These are phyloP conservation scores for Candida ortonii DNA, from an alignment of 805 yeast genomes.

Conservation along the genomic window DNA sequence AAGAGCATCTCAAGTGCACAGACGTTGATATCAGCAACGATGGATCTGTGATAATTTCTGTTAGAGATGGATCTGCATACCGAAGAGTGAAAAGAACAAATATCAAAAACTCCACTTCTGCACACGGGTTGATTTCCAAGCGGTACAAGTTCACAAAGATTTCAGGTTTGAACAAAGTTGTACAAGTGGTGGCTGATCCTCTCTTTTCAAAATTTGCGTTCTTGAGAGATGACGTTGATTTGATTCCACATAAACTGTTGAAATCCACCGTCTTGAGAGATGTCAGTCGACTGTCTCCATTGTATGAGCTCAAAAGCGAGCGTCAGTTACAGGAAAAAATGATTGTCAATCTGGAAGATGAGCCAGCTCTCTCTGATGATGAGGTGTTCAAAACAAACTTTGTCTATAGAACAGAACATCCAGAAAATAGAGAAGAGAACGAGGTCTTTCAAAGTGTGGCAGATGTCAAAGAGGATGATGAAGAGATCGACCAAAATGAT, in stretches of 20 bases:
- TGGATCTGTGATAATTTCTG: constrained; percentile 67
- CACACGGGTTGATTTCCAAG: constrained; percentile 22
- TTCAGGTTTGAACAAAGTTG: constrained; percentile 53
- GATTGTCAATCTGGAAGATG: constrained; percentile 7
- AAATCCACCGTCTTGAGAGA: constrained; percentile 49
- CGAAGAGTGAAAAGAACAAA: constrained; percentile 37
- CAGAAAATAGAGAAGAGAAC: constrained; percentile 6
- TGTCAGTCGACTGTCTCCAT: constrained; percentile 52
- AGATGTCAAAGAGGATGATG: constrained; percentile 4
- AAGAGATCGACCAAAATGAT: constrained; percentile 8
- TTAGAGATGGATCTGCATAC: constrained; percentile 67
- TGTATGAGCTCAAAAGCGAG: constrained; percentile 28
- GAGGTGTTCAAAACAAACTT: constrained; percentile 16
- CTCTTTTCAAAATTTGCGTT: constrained; percentile 65
- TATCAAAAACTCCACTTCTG: constrained; percentile 29
- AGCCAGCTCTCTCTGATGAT: neutral
- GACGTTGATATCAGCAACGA: constrained; percentile 69
- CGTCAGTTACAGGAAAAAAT: constrained; percentile 7
- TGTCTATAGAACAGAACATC: constrained; percentile 8
- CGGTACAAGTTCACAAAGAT: constrained; percentile 53
- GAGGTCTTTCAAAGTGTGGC: constrained; percentile 2
- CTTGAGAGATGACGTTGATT: constrained; percentile 58
- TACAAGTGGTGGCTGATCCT: constrained; percentile 57
- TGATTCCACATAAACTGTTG: constrained; percentile 52
- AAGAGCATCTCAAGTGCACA: constrained; percentile 50